Percentiles rank a stretch among this genome's conserved stretches.
phyloP scores from a whole-genome alignment of 2,329 filamentous ascomycete genomes.

The Shiraia bambusicola region DNA sequence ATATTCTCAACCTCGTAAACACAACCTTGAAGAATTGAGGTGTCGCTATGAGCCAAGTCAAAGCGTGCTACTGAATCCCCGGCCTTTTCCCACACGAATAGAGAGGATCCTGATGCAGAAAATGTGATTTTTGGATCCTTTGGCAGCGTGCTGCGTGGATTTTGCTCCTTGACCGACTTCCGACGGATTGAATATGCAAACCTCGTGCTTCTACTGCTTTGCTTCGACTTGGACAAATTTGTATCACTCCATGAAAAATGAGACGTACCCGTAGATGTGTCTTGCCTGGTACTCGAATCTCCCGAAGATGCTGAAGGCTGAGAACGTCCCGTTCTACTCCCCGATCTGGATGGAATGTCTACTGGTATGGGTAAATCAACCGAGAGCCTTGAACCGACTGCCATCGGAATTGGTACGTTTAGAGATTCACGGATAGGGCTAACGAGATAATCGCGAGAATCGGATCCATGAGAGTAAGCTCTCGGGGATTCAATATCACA shows the following conservation, averaged over 20 bases:
- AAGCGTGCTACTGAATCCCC: constrained; percentile 28
- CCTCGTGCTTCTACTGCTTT: constrained; percentile 19
- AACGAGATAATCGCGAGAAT: constrained; percentile 16
- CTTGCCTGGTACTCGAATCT: constrained; percentile 9
- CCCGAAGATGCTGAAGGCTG: constrained; percentile 16
- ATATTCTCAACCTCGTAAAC: constrained; percentile 37
- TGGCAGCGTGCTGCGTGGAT: constrained; percentile 23
- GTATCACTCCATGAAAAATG: constrained; percentile 15
- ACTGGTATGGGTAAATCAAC: constrained; percentile 30
- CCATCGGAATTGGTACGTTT: constrained; percentile 25
- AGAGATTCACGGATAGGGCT: constrained; percentile 27
- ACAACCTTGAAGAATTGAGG: constrained; percentile 29
- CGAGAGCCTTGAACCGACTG: constrained; percentile 17
- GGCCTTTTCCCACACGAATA: constrained; percentile 24
- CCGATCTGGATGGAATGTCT: constrained; percentile 9
- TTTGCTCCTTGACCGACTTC: constrained; percentile 18
- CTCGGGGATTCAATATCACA: constrained; percentile 4
- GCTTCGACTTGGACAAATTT: constrained; percentile 19
- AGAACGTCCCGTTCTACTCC: constrained; percentile 9
- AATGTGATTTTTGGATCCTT: constrained; percentile 36
- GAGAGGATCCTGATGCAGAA: constrained; percentile 27
- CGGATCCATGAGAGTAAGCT: constrained; percentile 10
- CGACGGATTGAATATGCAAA: constrained; percentile 27
- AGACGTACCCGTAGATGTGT: constrained; percentile 15
- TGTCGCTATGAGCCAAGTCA: constrained; percentile 29